Evolutionary conservation across 352 stramenopile species (phyloP).

Genomic region (Peronospora farinosa): DNA sequence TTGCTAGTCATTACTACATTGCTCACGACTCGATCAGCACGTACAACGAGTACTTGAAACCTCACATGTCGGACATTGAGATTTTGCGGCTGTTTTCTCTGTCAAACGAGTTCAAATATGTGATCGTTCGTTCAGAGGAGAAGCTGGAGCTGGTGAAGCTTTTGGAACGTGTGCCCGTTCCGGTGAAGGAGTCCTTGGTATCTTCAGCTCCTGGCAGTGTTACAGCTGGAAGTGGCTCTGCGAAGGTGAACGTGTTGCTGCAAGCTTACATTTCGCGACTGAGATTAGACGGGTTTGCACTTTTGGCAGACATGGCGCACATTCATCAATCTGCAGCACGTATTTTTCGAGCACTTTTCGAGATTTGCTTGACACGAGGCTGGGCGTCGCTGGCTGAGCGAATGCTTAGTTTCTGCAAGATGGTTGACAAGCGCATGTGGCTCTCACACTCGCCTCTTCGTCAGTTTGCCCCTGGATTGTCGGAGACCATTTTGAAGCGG

Average conservation of each 20-base stretch:
- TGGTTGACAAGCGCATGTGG: slow-evolving; percentile 99
- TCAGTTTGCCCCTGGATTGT: slow-evolving; percentile 92
- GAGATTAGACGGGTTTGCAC: slow-evolving; percentile 96
- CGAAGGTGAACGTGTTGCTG: slow-evolving; percentile 99
- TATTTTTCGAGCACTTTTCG: slow-evolving; percentile 98
- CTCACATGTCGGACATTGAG: slow-evolving; percentile 99
- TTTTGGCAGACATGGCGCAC: slow-evolving; percentile 98
- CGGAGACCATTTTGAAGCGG: slow-evolving; percentile 93
- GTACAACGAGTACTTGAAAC: slow-evolving; percentile 98
- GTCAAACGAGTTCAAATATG: slow-evolving; percentile 98
- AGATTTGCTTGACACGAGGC: slow-evolving; percentile 94
- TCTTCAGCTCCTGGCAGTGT: slow-evolving; percentile 33
- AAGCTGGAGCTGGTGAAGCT: slow-evolving; percentile 98
- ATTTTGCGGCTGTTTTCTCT: slow-evolving; percentile 98
- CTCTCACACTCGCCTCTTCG: slow-evolving; percentile 94
- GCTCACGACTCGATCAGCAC: slow-evolving; percentile 96
- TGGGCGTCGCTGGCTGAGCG: slow-evolving; percentile 94
- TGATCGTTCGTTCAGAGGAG: slow-evolving; percentile 97
- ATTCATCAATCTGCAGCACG: slow-evolving; percentile 97
- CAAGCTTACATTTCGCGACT: slow-evolving; percentile 98
- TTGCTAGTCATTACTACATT: slow-evolving; percentile 99
- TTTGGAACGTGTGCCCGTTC: slow-evolving; percentile 95
- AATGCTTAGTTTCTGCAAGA: slow-evolving; percentile 97
- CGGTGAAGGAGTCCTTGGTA: slow-evolving; percentile 93
- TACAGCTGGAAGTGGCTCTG: slow-evolving; percentile 61